A percentile compares a stretch with the other conserved stretches of the same genome.
Conservation (phyloP, 2,329 filamentous ascomycete species). For the Nectriaceae sp. region DNA sequence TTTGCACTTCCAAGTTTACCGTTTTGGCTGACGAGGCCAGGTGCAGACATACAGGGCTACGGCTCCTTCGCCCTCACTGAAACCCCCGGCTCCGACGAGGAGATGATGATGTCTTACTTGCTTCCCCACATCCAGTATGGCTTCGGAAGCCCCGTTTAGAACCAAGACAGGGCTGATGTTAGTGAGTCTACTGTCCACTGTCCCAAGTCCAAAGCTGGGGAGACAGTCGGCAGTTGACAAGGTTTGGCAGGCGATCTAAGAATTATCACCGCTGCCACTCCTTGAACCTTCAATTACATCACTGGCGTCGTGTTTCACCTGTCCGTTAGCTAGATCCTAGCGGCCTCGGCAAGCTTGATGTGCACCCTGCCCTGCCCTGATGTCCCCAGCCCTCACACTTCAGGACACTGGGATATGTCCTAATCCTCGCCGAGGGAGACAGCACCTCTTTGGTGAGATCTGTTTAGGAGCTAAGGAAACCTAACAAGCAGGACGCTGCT, state of each 20-base stretch:
- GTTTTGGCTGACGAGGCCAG: background rate
- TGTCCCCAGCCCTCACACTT: background rate
- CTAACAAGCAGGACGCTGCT: background rate
- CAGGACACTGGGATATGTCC: too few relatives aligned
- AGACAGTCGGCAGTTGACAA: background rate
- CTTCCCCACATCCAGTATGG: conserved; percentile 1
- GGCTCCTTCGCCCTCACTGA: background rate
- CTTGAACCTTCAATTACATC: background rate
- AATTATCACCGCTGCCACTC: background rate
- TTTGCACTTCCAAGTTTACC: background rate
- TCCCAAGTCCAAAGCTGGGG: conserved; percentile 2
- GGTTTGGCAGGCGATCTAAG: background rate
- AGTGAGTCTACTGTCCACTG: conserved; percentile 6
- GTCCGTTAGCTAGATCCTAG: background rate
- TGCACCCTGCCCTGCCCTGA: background rate
- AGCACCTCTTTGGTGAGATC: background rate
- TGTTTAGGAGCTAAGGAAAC: background rate
- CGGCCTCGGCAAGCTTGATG: background rate
- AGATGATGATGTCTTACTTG: background rate
- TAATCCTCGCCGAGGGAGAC: too few relatives aligned
- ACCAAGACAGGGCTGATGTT: conserved; percentile 20
- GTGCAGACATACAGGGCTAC: background rate
- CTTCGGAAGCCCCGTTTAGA: conserved; percentile 16
- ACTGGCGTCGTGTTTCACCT: background rate
- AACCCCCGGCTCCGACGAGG: background rate